Conservation (phyloP, 164 flowering plant genomes). For the Tetracentron sinense region DNA sequence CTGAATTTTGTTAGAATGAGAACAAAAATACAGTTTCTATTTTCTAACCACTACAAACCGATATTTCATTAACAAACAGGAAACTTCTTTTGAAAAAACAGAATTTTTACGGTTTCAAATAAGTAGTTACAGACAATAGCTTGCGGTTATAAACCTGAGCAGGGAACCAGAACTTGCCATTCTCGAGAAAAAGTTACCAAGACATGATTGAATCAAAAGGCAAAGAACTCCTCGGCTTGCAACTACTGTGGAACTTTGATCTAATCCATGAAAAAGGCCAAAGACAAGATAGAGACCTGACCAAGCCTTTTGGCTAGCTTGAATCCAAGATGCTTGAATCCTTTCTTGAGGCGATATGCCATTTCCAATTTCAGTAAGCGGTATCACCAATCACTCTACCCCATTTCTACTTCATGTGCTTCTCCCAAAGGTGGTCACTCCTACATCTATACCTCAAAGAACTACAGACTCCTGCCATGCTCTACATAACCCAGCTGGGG, state of each 20-base stretch:
- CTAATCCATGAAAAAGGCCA: constrained; percentile 55
- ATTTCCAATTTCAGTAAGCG: constrained; percentile 68
- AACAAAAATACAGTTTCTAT: too few relatives aligned
- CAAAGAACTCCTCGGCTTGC: constrained; percentile 28
- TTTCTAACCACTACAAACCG: too few relatives aligned
- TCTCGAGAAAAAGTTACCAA: constrained; percentile 68
- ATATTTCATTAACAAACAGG: neutral
- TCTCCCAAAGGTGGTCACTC: constrained; percentile 78
- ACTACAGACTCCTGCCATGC: constrained; percentile 71
- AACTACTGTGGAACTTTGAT: constrained; percentile 25
- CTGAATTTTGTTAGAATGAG: too few relatives aligned
- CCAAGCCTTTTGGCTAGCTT: constrained; percentile 31
- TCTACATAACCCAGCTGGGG: constrained; percentile 62
- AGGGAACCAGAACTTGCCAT: constrained; percentile 84
- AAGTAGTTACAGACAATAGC: constrained; percentile 38
- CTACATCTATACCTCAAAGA: constrained; percentile 71
- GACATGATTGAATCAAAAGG: constrained; percentile 63
- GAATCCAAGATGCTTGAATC: constrained; percentile 22
- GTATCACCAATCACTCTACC: constrained; percentile 59
- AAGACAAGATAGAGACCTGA: constrained; percentile 32
- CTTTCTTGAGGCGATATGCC: constrained; percentile 46
- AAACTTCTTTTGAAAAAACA: neutral
- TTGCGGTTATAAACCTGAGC: constrained; percentile 93
- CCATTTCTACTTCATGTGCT: constrained; percentile 85
- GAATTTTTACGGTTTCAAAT: neutral